Evolutionary conservation across 2,329 filamentous ascomycete species (phyloP).

Genomic region (Ustulina deusta): DNA sequence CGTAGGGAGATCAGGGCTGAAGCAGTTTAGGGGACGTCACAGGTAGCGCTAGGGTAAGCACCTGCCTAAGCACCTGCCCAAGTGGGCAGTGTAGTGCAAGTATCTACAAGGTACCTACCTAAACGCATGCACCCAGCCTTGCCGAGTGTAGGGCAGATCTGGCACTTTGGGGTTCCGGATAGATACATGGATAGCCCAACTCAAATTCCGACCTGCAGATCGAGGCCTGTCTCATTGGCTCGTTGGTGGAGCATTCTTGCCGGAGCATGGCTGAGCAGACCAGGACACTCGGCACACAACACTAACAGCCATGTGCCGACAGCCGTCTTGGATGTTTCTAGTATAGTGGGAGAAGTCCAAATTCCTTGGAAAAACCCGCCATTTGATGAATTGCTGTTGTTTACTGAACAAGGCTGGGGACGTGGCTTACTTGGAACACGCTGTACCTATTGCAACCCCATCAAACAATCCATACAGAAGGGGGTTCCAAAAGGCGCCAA

Average conservation of each 20-base stretch:
- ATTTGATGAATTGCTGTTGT: background rate
- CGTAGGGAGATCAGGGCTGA: slow-evolving; percentile 19
- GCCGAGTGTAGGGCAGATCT: slow-evolving; percentile 7
- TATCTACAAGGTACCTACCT: background rate
- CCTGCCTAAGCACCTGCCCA: background rate
- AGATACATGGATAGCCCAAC: background rate
- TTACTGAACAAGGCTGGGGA: background rate
- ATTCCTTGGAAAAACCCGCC: background rate
- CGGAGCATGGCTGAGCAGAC: slow-evolving; percentile 1
- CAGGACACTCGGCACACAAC: no score
- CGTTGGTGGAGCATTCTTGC: background rate
- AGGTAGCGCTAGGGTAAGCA: background rate
- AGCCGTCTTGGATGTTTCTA: slow-evolving; percentile 18
- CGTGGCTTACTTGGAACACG: background rate
- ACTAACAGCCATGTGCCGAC: slow-evolving; percentile 24
- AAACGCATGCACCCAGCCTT: background rate
- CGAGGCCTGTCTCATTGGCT: slow-evolving; percentile 2
- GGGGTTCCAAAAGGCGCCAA: background rate
- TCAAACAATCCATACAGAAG: slow-evolving; percentile 16
- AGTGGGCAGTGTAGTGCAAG: background rate
- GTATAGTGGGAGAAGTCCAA: background rate
- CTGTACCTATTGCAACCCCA: slow-evolving; percentile 8
- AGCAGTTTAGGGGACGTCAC: slow-evolving; percentile 9
- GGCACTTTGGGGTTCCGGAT: background rate
- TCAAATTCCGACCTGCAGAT: slow-evolving; percentile 20